A percentile compares a stretch with the other conserved stretches of the same genome.
Conservation (phyloP, 768 basidiomycete species). For the Coprinopsis marcescibilis region DNA sequence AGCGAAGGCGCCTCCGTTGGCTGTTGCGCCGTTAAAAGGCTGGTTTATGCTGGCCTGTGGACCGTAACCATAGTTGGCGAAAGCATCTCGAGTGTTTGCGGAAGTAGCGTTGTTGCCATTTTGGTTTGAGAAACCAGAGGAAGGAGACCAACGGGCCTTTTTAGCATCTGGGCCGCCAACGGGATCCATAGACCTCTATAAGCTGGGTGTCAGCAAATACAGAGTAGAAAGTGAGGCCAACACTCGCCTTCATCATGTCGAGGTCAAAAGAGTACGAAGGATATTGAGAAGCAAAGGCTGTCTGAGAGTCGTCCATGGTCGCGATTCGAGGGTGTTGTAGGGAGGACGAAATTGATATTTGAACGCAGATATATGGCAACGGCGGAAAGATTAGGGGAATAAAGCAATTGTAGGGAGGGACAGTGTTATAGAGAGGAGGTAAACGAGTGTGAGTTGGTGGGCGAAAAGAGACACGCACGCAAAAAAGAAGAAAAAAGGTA, state of each 20-base stretch:
- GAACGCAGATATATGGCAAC: conserved; percentile 45
- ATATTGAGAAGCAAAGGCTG: conserved; percentile 65
- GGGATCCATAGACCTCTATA: conserved; percentile 81
- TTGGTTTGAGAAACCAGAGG: conserved; percentile 39
- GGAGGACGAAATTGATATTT: conserved; percentile 26
- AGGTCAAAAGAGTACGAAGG: conserved; percentile 71
- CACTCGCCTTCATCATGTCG: conserved; percentile 86
- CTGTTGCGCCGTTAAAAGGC: conserved; percentile 41
- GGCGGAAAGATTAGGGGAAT: conserved; percentile 36
- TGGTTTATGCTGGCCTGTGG: conserved; percentile 64
- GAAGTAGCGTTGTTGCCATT: conserved; percentile 15
- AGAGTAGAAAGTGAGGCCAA: conserved; percentile 2
- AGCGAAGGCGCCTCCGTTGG: conserved; percentile 39
- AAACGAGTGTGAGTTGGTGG: conserved; percentile 44
- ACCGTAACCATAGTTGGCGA: conserved; percentile 85
- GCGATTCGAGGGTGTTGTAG: conserved; percentile 23
- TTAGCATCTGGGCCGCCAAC: conserved; percentile 79
- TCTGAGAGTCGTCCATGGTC: conserved; percentile 70
- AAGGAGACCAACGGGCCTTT: conserved; percentile 88
- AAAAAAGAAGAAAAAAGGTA: conserved; percentile 29
- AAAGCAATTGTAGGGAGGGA: conserved; percentile 46
- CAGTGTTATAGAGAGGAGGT: conserved; percentile 31
- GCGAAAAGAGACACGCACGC: conserved; percentile 35
- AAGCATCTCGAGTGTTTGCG: conserved; percentile 55
- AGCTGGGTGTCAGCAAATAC: conserved; percentile 6